phyloP scores from a whole-genome alignment of 2,329 filamentous ascomycete genomes.

The Colletotrichum incanum region DNA sequence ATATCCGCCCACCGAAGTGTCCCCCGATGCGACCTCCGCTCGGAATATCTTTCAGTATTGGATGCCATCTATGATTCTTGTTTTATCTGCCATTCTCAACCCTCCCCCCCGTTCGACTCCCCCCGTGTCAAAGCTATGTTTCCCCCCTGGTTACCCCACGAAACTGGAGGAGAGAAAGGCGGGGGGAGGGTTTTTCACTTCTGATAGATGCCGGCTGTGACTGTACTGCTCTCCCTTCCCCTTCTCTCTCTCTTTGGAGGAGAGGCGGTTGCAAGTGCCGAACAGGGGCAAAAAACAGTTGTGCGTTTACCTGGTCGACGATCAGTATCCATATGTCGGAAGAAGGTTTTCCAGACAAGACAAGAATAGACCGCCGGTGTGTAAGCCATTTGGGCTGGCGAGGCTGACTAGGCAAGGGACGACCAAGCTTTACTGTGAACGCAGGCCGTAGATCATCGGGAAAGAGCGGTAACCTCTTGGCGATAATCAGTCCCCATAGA shows the following conservation, averaged over 20 bases:
- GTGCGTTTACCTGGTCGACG: background rate
- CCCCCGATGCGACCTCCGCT: slow-evolving; percentile 7
- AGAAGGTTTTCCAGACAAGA: background rate
- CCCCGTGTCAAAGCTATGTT: slow-evolving; percentile 1
- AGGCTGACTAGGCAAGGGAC: background rate
- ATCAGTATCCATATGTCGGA: background rate
- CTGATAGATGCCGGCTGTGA: background rate
- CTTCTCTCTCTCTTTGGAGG: background rate
- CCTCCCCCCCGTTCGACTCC: background rate
- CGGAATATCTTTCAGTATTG: background rate
- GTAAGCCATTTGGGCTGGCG: background rate
- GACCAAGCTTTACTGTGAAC: background rate
- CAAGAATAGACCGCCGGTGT: background rate
- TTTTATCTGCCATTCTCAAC: background rate
- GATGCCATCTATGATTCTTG: background rate
- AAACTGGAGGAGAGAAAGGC: background rate
- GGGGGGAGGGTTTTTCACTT: background rate
- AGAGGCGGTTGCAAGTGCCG: background rate
- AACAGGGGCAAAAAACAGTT: background rate
- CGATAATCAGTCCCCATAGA: background rate
- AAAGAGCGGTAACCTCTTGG: slow-evolving; percentile 13
- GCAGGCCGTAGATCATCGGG: slow-evolving; percentile 10
- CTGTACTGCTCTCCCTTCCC: background rate
- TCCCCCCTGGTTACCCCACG: background rate
- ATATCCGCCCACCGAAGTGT: background rate